A percentile compares a stretch with the other conserved stretches of the same genome.
phyloP scores from a whole-genome alignment of 257 asterid species.

The Striga asiatica region DNA sequence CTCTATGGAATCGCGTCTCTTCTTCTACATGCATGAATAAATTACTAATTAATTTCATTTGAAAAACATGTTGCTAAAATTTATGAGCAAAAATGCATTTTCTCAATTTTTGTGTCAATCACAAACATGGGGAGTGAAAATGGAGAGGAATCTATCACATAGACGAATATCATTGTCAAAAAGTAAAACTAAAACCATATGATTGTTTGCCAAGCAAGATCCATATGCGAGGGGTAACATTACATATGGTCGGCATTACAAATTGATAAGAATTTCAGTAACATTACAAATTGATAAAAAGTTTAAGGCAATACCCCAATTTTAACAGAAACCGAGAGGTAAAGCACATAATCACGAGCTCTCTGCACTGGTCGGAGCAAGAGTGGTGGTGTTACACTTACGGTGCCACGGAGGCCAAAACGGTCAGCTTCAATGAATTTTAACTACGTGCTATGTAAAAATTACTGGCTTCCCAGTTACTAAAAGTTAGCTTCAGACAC shows the following conservation, averaged over 20 bases:
- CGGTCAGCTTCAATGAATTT: constrained; percentile 15
- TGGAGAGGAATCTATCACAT: too few species aligned
- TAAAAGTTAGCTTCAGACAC: constrained; percentile 33
- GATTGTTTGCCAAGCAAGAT: background rate
- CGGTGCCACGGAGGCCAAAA: constrained; percentile 21
- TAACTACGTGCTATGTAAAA: constrained; percentile 25
- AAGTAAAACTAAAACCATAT: background rate
- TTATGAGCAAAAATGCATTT: too few species aligned
- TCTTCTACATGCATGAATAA: background rate
- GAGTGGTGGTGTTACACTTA: background rate
- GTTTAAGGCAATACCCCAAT: background rate
- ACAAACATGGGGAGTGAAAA: too few species aligned
- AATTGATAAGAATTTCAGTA: background rate
- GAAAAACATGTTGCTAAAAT: too few species aligned
- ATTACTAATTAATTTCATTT: too few species aligned
- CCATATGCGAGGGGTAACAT: background rate
- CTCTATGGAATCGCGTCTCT: background rate
- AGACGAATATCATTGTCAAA: background rate
- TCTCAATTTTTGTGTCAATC: too few species aligned
- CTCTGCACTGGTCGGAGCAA: constrained; percentile 6
- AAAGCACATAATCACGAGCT: background rate
- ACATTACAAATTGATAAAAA: background rate
- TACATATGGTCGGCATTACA: too few species aligned
- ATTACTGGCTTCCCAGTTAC: constrained; percentile 15
- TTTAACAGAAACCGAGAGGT: background rate